Conservation (phyloP, 306 rosid genomes). For the Clitoria ternatea region DNA sequence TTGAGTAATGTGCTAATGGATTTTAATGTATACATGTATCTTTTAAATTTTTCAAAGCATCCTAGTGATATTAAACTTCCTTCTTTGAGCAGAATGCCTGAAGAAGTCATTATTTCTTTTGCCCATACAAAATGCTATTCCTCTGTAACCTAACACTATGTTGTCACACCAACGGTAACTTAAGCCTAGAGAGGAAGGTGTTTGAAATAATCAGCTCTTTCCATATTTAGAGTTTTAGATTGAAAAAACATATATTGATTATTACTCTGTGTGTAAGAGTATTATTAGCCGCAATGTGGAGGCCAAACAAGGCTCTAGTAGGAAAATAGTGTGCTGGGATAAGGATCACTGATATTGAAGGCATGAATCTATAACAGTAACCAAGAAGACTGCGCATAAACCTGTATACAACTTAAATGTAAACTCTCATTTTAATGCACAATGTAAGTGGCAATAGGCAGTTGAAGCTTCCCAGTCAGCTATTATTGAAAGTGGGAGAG, state of each 20-base stretch:
- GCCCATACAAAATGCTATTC: background rate
- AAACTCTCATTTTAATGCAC: background rate
- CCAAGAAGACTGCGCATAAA: background rate
- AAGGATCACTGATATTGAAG: background rate
- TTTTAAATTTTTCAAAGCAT: background rate
- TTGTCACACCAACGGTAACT: background rate
- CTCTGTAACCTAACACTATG: background rate
- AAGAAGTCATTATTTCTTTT: background rate
- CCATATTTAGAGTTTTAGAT: background rate
- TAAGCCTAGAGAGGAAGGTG: background rate
- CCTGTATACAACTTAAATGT: background rate
- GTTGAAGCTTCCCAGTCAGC: conserved; percentile 8
- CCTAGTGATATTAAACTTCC: background rate
- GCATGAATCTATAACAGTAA: background rate
- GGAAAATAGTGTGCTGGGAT: background rate
- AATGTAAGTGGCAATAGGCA: background rate
- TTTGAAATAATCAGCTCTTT: background rate
- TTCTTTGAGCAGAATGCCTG: background rate
- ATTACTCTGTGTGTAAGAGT: background rate
- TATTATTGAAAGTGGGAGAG: too few relatives aligned
- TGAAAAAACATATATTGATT: background rate
- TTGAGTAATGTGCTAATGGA: background rate
- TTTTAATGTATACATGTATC: background rate
- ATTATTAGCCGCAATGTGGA: background rate
- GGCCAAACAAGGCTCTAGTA: background rate